Evolutionary conservation across 495 filamentous ascomycete species (phyloP), one percentile per base, ranked within the genome.

Genomic region (Tuber umbilicatum): DNA sequence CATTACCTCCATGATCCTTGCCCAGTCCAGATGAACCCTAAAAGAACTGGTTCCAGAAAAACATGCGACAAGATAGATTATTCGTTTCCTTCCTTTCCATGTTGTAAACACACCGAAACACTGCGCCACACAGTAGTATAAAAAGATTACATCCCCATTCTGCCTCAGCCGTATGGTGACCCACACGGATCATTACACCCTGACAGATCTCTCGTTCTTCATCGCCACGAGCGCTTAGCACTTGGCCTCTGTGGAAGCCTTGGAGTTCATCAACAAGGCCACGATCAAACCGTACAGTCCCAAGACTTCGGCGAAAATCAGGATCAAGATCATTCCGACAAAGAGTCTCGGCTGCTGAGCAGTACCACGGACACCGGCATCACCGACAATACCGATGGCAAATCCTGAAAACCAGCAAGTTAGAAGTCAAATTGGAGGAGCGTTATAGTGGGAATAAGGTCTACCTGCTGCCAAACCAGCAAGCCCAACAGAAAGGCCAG

Each of bases 261-360:
- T 92, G 73, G 94, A 94, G 91, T 97, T 99, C 95, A 99, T 98
- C 80, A 99, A 90, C 80, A 99, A 91, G 75, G 95, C 95, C 76
- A 99, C 95, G 83, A 99, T 99, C 80, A 99, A 87, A 79, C 95
- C 95, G 87, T 99, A 99, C 68, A 99, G 92, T 93, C 94, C 95
- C 90, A 99, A 86, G 78, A 98, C 95, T 97, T 98, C 95, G 82
- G 96, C 95, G 88, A 99, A 99, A 97, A 99, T 99, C 87, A 99
- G 94, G 88, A 99, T 99, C 83, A 99, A 86, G 87, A 99, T 98
- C 95, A 99, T 99, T 87, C 95, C 95, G 85, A 99, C 95, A 87
- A 97, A 99, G 72, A 99, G 89, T 82, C 94, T 89, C 69, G 95
- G 96, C 85, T 99, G 95, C 84, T 99, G 95, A 77, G 95, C 95